Base-by-base conservation (phyloP, 441 rosid genomes). In the Arabidopsis hybrid region DNA sequence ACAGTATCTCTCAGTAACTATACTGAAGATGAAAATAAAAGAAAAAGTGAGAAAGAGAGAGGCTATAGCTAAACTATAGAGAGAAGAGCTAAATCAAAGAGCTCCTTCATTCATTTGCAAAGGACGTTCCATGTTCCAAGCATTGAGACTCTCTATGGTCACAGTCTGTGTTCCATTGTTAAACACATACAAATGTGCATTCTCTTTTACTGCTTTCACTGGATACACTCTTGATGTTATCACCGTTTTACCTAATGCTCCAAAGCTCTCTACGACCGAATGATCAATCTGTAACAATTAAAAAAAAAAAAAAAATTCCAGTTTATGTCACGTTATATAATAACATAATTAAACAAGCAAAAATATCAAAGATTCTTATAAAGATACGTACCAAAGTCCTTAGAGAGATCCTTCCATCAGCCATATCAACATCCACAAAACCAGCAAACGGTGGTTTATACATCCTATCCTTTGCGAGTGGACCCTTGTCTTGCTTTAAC, bases 371-470 rank as follows among this genome's bases (percentile, higher is more conserved):
- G 5, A 45, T 52, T 50, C 7, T 36, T 3, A 10, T 8, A 42
- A 4, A 36, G 0, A 13, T 10, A 10, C 46, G 9, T 14, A 62
- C 97, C 90, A 92, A 74, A 71, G 86, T 91, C 72, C 93, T 79
- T 1, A 95, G 77, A 5, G 96, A 86, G 16, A 95, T 84, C 70
- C 76, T 85, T 68, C 81, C 86, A 34, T 79, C 76, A 8, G 85
- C 49, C 69, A 92, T 49, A 79, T 92, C 92, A 26, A 87, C 90
- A 8, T 95, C 79, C 1, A 95, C 92, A 36, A 83, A 89, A 7
- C 98, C 98, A 8, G 89, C 98, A 46, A 88, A 92, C 0, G 95
- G 66, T 9, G 98, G 98, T 60, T 84, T 91, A 11, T 95, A 95
- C 39, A 90, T 40, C 57, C 7, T 59, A 2, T 78, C 69, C 18